These are phyloP conservation scores for Claviceps pusilla DNA, from an alignment of 2,329 filamentous ascomycete genomes.

Conservation along the genomic window DNA sequence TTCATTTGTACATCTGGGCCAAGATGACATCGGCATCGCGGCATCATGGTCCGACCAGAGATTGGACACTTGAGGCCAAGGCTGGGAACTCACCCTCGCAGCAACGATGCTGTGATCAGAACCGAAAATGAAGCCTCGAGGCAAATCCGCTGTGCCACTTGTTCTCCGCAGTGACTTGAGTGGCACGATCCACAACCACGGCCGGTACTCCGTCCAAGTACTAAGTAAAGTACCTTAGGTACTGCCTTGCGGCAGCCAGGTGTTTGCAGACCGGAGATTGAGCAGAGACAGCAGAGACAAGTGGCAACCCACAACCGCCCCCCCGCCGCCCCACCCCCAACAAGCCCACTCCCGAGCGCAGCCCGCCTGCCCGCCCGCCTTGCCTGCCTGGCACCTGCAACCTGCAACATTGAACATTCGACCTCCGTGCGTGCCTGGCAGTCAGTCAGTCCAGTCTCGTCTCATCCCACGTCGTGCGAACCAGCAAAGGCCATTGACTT, in stretches of 20 bases:
- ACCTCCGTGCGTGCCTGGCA: neutral
- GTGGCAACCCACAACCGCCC: neutral
- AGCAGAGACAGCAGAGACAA: neutral
- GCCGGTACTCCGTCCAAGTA: neutral
- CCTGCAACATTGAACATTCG: neutral
- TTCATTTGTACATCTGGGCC: too few species aligned
- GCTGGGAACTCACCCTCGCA: too few species aligned
- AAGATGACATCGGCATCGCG: too few species aligned
- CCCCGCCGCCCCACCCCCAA: neutral
- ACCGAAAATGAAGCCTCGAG: neutral
- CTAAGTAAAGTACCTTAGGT: too few species aligned
- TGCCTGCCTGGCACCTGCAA: neutral
- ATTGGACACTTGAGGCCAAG: too few species aligned
- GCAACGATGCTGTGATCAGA: too few species aligned
- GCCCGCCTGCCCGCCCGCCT: neutral
- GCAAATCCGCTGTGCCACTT: neutral
- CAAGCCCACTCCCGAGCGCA: neutral
- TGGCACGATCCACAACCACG: neutral
- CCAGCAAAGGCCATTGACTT: neutral
- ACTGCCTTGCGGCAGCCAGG: too few species aligned
- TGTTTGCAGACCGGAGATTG: too few species aligned
- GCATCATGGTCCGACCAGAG: too few species aligned
- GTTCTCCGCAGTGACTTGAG: neutral
- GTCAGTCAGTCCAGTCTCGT: neutral
- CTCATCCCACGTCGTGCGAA: conserved; percentile 5